Evolutionary conservation across 106 monocot genomes (phyloP).

Genomic region (Acanthochlamys bracteata): DNA sequence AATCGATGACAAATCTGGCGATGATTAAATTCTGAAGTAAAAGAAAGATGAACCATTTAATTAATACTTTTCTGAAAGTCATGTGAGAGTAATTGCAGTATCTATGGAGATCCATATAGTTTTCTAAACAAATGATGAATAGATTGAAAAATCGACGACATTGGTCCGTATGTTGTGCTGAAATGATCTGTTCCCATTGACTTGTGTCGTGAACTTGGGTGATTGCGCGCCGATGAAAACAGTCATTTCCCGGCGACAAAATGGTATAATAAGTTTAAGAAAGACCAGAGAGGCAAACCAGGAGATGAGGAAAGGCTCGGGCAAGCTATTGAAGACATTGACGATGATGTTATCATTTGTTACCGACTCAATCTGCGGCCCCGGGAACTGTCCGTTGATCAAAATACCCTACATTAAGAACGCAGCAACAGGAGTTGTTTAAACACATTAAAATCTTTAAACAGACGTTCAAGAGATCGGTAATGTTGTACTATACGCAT

Average conservation of each 20-base stretch:
- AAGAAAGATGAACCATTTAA: too few species aligned
- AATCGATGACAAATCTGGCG: too few species aligned
- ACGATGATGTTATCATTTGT: conserved; percentile 73
- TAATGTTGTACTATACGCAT: neutral
- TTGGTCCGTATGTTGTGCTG: too few species aligned
- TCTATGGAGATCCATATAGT: too few species aligned
- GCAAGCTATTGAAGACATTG: conserved; percentile 54
- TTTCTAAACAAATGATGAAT: too few species aligned
- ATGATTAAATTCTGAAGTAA: too few species aligned
- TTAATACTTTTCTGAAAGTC: too few species aligned
- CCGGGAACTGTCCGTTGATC: conserved; percentile 77
- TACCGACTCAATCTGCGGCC: conserved; percentile 53
- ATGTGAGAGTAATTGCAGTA: too few species aligned
- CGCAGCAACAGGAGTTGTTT: neutral
- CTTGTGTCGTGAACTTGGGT: too few species aligned
- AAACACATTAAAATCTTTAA: neutral
- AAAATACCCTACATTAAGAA: conserved; percentile 42
- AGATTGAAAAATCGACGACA: too few species aligned
- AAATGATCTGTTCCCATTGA: too few species aligned
- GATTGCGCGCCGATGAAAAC: too few species aligned
- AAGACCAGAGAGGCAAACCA: conserved; percentile 17
- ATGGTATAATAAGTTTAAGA: neutral
- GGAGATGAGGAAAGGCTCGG: conserved; percentile 68
- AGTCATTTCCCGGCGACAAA: neutral
- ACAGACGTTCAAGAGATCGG: neutral